Evolutionary conservation across 371 early-diverging fungal species (phyloP).

Genomic region (Pancytospora philotis): DNA sequence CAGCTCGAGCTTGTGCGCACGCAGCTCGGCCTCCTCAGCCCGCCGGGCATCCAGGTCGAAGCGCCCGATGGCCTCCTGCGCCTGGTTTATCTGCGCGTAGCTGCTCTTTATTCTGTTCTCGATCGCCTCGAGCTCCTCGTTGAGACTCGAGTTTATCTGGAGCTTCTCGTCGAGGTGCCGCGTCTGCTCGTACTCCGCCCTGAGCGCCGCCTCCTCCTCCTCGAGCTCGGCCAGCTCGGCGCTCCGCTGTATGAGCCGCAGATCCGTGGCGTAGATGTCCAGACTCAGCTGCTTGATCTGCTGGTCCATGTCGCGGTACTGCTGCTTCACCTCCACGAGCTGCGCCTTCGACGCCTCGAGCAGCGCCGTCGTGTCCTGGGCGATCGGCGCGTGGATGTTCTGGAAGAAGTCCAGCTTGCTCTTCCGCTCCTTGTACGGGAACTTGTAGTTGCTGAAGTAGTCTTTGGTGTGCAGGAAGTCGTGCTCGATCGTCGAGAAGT

Average conservation of each 20-base stretch:
- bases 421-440: slow-evolving; percentile 47
- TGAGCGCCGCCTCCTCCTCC: not conserved
- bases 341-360: slow-evolving; percentile 34
- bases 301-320: slow-evolving; percentile 30
- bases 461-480: slow-evolving; percentile 51
- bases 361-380: slow-evolving; percentile 16
- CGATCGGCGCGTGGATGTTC: slow-evolving; percentile 19
- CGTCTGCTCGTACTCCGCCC: slow-evolving; percentile 13
- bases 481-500: slow-evolving; percentile 48
- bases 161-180: slow-evolving; percentile 20
- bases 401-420: slow-evolving; percentile 47
- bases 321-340: slow-evolving; percentile 40
- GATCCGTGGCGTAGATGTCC: slow-evolving; percentile 13
- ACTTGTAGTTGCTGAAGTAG: slow-evolving; percentile 52
- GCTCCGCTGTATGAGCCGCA: slow-evolving; percentile 5
- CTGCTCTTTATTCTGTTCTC: slow-evolving; percentile 18
- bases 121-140: slow-evolving; percentile 19
- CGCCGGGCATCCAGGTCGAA: slow-evolving; percentile 1
- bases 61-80: slow-evolving; percentile 5
- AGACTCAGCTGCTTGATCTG: slow-evolving; percentile 30
- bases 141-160: slow-evolving; percentile 13
- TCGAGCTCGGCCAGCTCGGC: slow-evolving; percentile 5
- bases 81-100: slow-evolving; percentile 7
- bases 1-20: slow-evolving; percentile 21
- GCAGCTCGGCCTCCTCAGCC: slow-evolving; percentile 24